Evolutionary conservation across 306 rosid species (phyloP), one percentile per base, ranked within the genome.

Genomic region (Astragalus membranaceus): DNA sequence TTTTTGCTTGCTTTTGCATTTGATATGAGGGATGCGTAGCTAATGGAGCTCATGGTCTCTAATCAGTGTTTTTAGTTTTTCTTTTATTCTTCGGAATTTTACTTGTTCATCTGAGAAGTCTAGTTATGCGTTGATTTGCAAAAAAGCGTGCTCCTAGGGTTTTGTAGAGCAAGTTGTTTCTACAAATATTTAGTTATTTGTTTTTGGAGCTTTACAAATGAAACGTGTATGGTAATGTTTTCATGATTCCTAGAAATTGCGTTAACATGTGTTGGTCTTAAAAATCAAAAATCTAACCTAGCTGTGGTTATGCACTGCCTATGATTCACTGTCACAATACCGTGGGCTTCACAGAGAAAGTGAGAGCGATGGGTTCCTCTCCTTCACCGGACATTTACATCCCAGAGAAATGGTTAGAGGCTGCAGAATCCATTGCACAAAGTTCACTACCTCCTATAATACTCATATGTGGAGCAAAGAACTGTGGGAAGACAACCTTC

Each of bases 401-500:
- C 41, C 81, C 98, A 0, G 60, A 76, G 47, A 83, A 90, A 35
- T 94, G 97, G 98, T 85, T 85, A 0, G 78, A 81, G 50, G 90
- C 97, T 15, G 88, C 89, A 17, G 84, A 83, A 13, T 76, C 78
- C 77, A 85, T 94, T 6, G 85, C 72, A 0, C 41, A 61, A 50
- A 74, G 61, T 30, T 82, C 89, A 48, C 15, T 63, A 0, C 85
- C 92, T 50, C 89, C 96, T 42, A 67, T 88, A 51, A 82, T 70
- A 76, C 64, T 94, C 23, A 74, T 94, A 6, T 94, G 98, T 32
- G 96, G 98, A 26, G 82, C 96, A 32, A 90, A 87, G 71, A 94
- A 94, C 67, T 80, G 90, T 69, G 98, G 97, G 53, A 94, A 94
- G 57, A 84, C 97, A 69, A 88, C 90, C 16, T 90, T 94, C 82